A percentile compares a stretch with the other conserved stretches of the same genome.
Conservation (phyloP, 768 basidiomycete species). For the Lactarius tabidus region DNA sequence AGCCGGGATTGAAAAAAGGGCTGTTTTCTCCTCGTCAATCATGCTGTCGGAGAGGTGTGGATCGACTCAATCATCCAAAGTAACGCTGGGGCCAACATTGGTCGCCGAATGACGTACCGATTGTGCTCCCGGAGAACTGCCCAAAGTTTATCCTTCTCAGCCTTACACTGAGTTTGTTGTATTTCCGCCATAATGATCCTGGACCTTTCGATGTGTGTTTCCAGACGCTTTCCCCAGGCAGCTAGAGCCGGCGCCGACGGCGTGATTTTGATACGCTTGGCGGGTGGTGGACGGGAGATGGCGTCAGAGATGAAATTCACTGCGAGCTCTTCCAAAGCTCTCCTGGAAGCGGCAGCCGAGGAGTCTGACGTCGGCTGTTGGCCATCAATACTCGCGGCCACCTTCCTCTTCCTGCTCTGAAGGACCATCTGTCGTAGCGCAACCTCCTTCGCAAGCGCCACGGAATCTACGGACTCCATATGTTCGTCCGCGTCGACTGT, state of each 20-base stretch:
- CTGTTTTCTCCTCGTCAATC: constrained; percentile 33
- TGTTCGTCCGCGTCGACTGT: background rate
- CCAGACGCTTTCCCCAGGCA: constrained; percentile 42
- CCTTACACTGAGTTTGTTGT: constrained; percentile 39
- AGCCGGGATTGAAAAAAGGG: constrained; percentile 3
- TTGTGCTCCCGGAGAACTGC: constrained; percentile 44
- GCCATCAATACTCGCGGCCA: constrained; percentile 26
- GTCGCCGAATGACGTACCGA: constrained; percentile 41
- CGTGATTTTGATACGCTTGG: constrained; percentile 20
- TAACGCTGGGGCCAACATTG: constrained; percentile 1
- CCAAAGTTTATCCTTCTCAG: constrained; percentile 46
- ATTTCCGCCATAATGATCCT: constrained; percentile 48
- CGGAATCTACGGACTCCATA: constrained; percentile 12
- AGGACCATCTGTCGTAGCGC: constrained; percentile 28
- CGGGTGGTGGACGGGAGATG: constrained; percentile 18
- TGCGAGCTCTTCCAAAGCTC: constrained; percentile 15
- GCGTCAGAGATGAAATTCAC: constrained; percentile 17
- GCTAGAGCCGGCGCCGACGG: constrained; percentile 33
- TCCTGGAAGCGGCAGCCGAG: constrained; percentile 16
- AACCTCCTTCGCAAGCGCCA: constrained; percentile 42
- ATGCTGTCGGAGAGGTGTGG: constrained; percentile 30
- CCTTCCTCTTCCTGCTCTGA: constrained; percentile 37
- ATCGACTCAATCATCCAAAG: constrained; percentile 11
- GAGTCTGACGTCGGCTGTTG: constrained; percentile 36
- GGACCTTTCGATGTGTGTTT: constrained; percentile 47